Base-by-base conservation (phyloP, 768 basidiomycete genomes). In the Tricholoma matsutake region DNA sequence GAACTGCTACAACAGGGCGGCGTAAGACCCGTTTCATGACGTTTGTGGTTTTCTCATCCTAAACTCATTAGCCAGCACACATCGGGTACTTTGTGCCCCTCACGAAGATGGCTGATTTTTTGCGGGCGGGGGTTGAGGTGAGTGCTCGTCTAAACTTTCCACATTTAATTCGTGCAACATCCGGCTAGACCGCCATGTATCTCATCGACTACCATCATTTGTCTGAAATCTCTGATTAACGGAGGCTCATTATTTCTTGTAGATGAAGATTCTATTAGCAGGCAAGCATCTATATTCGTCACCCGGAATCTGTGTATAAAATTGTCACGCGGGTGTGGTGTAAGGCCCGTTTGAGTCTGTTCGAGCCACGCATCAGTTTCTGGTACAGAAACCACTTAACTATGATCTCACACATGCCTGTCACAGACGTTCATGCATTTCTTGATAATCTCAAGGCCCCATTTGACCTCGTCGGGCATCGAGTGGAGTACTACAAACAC, bases 361-460 rank as follows among this genome's bases (percentile, higher is more conserved):
- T 10, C 10, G 4, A 37, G 9, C 37, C 37, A 25, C 22, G 3
- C 22, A 11, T 37, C 37, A 4, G 8, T 32, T 14, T 43, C n/a
- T 13, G n/a, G 41, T 43, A 6, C 41, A 43, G 41, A 43, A 43
- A 43, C 13, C 25, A 28, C 22, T 28, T 4, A 28, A 13, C 25
- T 14, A 2, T 2, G 13, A 25, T 49, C 25, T 49, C 47, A 25
- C 43, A 54, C 41, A 16, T 16, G 22, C 18, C n/a, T 31, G 5
- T 32, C 6, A 13, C 70, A 92, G 94, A 97, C 71, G 85, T 98
- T 13, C 97, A 98, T 68, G 97, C 95, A 6, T 98, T 98, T 80
- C 85, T 99, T 52, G 97, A 99, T 72, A 97, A 98, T 70, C 79
- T 96, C 66, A 99, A 99, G 75, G 96, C 97, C 0, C 96, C 96